Evolutionary conservation across 768 basidiomycete species (phyloP), one percentile per base, ranked within the genome.

Genomic region (Multifurca ochricompacta): DNA sequence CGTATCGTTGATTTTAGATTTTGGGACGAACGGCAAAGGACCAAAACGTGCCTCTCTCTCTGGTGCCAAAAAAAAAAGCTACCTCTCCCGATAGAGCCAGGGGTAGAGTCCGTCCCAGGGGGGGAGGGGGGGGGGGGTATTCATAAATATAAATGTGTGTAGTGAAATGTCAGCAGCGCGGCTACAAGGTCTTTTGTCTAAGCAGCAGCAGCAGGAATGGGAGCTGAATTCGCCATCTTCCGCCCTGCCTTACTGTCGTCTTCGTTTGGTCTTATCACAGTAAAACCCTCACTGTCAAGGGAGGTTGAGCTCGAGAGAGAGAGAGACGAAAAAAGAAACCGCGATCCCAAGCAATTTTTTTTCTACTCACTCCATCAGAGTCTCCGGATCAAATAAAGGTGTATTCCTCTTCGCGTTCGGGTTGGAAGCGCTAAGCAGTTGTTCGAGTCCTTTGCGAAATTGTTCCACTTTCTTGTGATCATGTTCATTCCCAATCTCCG

Each of bases 381-480:
- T 4, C n/a, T 50, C 18, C 18, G 19, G 37, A n/a, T 50, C 48
- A 23, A 40, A 31, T 84, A 80, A 1, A 32, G 16, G 34, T 1
- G 7, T 6, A 9, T n/a, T 39, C 48, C 7, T 40, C 35, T 21
- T 37, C 10, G 27, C 6, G 32, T 40, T 31, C 10, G 48, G 39
- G 39, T 50, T 18, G 14, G 19, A 41, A 87, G 70, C 57, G 84
- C 82, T 19, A 27, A 78, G 55, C 34, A 79, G 65, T 54, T 74
- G 71, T 57, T 81, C 79, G 51, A 77, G 77, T 18, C 72, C 64
- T 16, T 54, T 44, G 37, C 79, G 64, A 27, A 75, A 67, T 1
- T 40, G 53, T 4, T 63, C 58, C 28, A 80, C 43, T 13, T 71
- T 59, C 18, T 60, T 54, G 59, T 82, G 80, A 57, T 78, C 74